These are phyloP conservation scores for Phytophthora citrophthora DNA, from an alignment of 352 stramenopile species.

Conservation along the genomic window DNA sequence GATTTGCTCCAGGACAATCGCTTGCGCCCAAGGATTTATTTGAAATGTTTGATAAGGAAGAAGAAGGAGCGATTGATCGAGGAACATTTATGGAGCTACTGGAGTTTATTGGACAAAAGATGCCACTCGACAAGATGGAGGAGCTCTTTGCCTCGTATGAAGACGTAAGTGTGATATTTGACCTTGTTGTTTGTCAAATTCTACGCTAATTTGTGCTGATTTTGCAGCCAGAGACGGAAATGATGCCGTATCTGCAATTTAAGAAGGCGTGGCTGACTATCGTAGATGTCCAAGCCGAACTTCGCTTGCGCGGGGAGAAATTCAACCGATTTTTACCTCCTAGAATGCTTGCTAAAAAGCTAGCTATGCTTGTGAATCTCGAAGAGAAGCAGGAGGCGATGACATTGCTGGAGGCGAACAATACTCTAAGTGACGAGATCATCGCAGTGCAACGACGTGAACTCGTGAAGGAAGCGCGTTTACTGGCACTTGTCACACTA, in stretches of 20 bases:
- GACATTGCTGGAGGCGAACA: constrained; percentile 61
- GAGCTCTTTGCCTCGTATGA: constrained; percentile 70
- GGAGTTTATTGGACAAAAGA: constrained; percentile 68
- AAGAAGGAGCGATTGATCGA: constrained; percentile 72
- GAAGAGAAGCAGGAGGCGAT: constrained; percentile 74
- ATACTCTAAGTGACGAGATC: constrained; percentile 54
- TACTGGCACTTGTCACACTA: constrained; percentile 52
- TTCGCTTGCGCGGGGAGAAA: constrained; percentile 59
- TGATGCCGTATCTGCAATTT: constrained; percentile 77
- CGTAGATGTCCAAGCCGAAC: constrained; percentile 70
- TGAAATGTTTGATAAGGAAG: constrained; percentile 80
- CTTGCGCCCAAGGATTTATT: constrained; percentile 81
- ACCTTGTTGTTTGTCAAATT: too few relatives aligned
- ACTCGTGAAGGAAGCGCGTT: constrained; percentile 55
- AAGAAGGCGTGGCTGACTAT: constrained; percentile 76
- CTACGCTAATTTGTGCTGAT: neutral
- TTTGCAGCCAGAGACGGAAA: constrained; percentile 60
- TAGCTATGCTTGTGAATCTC: constrained; percentile 64
- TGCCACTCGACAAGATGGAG: constrained; percentile 71
- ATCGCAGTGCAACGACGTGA: constrained; percentile 50
- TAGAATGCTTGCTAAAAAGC: constrained; percentile 60
- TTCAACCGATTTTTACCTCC: constrained; percentile 75
- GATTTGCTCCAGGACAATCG: constrained; percentile 75
- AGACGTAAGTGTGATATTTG: constrained; percentile 48
- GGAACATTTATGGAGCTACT: constrained; percentile 73